A percentile compares a stretch with the other conserved stretches of the same genome.
phyloP scores from a whole-genome alignment of 2,329 filamentous ascomycete genomes.

The Arthroderma uncinatum region DNA sequence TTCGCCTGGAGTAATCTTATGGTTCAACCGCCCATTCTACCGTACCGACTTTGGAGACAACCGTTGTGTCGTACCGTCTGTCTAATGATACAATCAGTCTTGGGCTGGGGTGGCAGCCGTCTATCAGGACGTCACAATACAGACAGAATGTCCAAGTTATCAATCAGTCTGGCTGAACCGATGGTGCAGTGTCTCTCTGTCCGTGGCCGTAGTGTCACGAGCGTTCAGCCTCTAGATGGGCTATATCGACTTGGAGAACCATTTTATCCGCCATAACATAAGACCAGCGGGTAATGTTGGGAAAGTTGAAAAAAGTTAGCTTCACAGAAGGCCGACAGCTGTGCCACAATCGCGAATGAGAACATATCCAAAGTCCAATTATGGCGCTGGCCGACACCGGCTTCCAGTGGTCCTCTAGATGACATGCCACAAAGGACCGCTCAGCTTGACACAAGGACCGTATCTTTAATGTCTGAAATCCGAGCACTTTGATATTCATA shows the following conservation, averaged over 20 bases:
- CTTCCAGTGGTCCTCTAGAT: constrained; percentile 29
- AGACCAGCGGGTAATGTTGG: constrained; percentile 20
- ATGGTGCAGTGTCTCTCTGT: constrained; percentile 20
- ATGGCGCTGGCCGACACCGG: constrained; percentile 22
- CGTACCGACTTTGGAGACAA: no score
- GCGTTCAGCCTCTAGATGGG: constrained; percentile 16
- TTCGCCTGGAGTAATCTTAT: constrained; percentile 20
- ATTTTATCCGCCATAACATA: constrained; percentile 23
- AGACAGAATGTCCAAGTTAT: no score
- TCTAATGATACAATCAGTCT: no score
- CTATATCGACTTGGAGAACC: constrained; percentile 20
- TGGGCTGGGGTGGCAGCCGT: no score
- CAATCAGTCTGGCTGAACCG: no score
- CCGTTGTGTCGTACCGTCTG: no score
- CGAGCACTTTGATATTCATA: constrained; percentile 20
- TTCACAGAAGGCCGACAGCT: neutral
- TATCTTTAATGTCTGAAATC: constrained; percentile 25
- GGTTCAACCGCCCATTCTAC: no score
- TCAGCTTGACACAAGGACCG: constrained; percentile 21
- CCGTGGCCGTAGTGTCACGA: constrained; percentile 22
- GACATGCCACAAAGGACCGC: constrained; percentile 21
- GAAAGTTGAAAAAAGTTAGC: neutral
- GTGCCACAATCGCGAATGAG: constrained; percentile 27
- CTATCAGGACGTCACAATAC: no score
- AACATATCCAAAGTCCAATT: constrained; percentile 27